Base-by-base conservation (phyloP, 176 grass and related monocot genomes). In the Musa schizocarpa region DNA sequence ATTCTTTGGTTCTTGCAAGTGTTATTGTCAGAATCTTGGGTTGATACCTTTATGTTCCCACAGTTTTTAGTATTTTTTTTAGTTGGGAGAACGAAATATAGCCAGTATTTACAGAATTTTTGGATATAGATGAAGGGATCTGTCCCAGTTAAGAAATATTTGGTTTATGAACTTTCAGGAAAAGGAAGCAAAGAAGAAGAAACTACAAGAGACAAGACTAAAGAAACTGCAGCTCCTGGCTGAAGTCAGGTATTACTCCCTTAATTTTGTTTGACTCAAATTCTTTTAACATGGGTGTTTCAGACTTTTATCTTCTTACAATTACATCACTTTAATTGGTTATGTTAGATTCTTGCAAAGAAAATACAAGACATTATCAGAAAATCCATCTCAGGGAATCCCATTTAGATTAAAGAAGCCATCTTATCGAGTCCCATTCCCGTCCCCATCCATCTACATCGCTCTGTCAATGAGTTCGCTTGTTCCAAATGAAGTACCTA, bases 241-340 rank as follows among this genome's bases (percentile, higher is more conserved):
- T 56, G 87, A 89, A 92, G 78, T 96, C 75, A 89, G 84, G 92
- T 96, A 92, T 2, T 72, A n/a, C 12, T 43, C 34, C 34, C 72
- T 54, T 19, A 53, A 43, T 50, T 21, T 29, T 71, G 16, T 14
- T 17, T 49, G 11, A 22, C 56, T 54, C 10, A 49, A 22, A 58
- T 52, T 71, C 10, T 19, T 71, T 62, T 34, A 64, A 23, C 17
- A 54, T 51, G 19, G 17, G 53, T 21, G 21, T 63, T 65, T 52
- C 54, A 54, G 13, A 13, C 27, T 43, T 26, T 43, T 24, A 20
- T 25, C 1, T 62, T 50, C 29, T 68, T 21, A 3, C 24, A 52
- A 76, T 76, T 22, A 8, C 54, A 17, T 43, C 9, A 54, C 29
- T 61, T 52, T 2, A 57, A 59, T 54, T 50, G 11, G 8, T 52